Evolutionary conservation across 371 early-diverging fungal species (phyloP).

Genomic region (Syncephalastrum racemosum): DNA sequence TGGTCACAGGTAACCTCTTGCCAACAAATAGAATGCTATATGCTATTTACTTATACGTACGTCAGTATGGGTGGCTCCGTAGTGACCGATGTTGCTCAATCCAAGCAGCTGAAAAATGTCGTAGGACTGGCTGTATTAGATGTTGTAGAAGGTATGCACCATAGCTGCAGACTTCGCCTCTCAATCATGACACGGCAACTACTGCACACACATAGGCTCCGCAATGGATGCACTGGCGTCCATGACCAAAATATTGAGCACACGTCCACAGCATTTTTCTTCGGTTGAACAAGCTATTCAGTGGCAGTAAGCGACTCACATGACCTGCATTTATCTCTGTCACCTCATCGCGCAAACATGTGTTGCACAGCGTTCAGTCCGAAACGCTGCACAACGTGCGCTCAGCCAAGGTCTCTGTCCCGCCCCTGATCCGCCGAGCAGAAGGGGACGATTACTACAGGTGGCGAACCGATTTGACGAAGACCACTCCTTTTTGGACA

Average conservation of each 20-base stretch:
- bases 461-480: conserved; percentile 74
- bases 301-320: conserved; percentile 53
- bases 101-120: conserved; percentile 52
- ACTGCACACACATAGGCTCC: conserved; percentile 48
- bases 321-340: background rate
- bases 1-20: conserved; percentile 71
- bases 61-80: conserved; percentile 91
- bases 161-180: background rate
- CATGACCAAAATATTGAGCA: conserved; percentile 61
- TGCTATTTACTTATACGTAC: background rate
- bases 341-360: background rate
- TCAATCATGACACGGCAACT: conserved; percentile 16
- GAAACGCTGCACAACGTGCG: conserved; percentile 63
- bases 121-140: conserved; percentile 81
- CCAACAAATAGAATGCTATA: background rate
- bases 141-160: conserved; percentile 82
- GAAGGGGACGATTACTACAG: conserved; percentile 27
- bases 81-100: conserved; percentile 71
- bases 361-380: conserved; percentile 51
- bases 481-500: conserved; percentile 78
- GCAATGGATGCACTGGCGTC: conserved; percentile 76
- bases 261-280: conserved; percentile 63
- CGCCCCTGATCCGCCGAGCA: conserved; percentile 42
- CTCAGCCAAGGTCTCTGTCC: conserved; percentile 80
- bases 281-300: conserved; percentile 65